Percentiles rank a stretch among this genome's conserved stretches.
Conservation (phyloP, 2,329 filamentous ascomycete genomes). For the Alternaria dauci region DNA sequence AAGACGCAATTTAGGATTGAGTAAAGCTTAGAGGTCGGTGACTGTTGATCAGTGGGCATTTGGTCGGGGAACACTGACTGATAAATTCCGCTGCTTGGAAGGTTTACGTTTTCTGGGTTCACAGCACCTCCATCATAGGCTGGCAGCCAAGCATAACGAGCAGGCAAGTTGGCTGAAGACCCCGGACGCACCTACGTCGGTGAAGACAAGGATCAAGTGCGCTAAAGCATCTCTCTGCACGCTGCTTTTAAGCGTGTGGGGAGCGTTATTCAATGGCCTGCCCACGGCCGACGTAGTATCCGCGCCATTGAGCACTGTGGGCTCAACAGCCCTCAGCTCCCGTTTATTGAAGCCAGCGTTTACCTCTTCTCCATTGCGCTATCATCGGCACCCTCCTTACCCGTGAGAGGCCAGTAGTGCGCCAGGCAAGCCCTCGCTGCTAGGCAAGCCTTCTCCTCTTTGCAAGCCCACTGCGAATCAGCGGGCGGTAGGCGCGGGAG, state of each 20-base stretch:
- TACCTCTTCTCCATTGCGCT: slow-evolving; percentile 21
- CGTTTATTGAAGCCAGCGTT: slow-evolving; percentile 22
- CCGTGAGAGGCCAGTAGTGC: slow-evolving; percentile 26
- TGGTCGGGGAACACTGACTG: slow-evolving; percentile 42
- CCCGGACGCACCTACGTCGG: slow-evolving; percentile 40
- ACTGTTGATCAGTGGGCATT: slow-evolving; percentile 46
- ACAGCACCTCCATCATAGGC: slow-evolving; percentile 51
- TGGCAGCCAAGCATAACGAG: slow-evolving; percentile 44
- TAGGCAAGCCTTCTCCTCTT: slow-evolving; percentile 29
- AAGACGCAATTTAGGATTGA: slow-evolving; percentile 41
- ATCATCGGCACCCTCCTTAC: slow-evolving; percentile 27
- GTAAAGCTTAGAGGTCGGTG: slow-evolving; percentile 39
- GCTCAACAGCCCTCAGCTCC: slow-evolving; percentile 16
- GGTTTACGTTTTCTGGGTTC: slow-evolving; percentile 45
- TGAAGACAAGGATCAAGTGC: slow-evolving; percentile 26
- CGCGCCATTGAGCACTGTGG: slow-evolving; percentile 19
- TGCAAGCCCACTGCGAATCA: slow-evolving; percentile 36
- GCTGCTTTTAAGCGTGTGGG: slow-evolving; percentile 44
- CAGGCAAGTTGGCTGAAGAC: slow-evolving; percentile 41
- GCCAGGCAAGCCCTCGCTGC: slow-evolving; percentile 25
- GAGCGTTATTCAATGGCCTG: slow-evolving; percentile 23
- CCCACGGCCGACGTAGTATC: slow-evolving; percentile 26
- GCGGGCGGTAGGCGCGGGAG: slow-evolving; percentile 36
- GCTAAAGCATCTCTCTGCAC: slow-evolving; percentile 31
- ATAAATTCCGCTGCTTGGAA: slow-evolving; percentile 45